Percentiles rank a stretch among this genome's conserved stretches.
Conservation (phyloP, 306 rosid species). For the Prosopis cineraria region DNA sequence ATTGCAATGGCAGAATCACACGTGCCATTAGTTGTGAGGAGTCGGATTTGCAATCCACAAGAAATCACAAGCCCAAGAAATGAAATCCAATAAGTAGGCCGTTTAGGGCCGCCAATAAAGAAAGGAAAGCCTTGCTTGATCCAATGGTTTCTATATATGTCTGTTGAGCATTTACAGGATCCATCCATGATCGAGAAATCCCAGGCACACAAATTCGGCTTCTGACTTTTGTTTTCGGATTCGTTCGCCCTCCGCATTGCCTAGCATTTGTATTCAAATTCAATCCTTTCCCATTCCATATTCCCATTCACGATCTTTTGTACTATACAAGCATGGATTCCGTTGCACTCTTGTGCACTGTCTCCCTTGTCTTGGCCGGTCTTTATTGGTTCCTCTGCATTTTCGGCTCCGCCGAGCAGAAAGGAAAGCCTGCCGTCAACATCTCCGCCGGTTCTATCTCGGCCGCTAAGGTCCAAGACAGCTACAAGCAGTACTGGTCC, state of each 20-base stretch:
- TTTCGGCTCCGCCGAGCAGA: constrained; percentile 77
- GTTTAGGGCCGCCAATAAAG: background rate
- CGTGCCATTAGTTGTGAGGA: no score
- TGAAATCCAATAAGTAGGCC: background rate
- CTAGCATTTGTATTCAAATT: no score
- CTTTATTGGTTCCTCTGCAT: constrained; percentile 89
- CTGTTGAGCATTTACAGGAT: background rate
- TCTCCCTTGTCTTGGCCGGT: constrained; percentile 68
- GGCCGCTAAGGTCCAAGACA: constrained; percentile 73
- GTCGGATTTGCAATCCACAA: no score
- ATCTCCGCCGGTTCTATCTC: constrained; percentile 40
- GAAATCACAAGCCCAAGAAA: background rate
- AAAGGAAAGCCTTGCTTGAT: background rate
- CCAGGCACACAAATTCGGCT: background rate
- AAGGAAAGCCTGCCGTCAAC: background rate
- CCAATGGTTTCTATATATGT: no score
- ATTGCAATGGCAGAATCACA: no score
- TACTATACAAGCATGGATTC: constrained; percentile 34
- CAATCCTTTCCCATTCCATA: background rate
- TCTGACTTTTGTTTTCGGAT: no score
- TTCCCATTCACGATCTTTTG: background rate
- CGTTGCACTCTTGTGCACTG: constrained; percentile 67
- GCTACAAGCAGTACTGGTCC: constrained; percentile 82
- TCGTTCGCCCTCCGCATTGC: no score
- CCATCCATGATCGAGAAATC: no score